Conservation (phyloP, 2,329 filamentous ascomycete species). For the Septoria linicola region DNA sequence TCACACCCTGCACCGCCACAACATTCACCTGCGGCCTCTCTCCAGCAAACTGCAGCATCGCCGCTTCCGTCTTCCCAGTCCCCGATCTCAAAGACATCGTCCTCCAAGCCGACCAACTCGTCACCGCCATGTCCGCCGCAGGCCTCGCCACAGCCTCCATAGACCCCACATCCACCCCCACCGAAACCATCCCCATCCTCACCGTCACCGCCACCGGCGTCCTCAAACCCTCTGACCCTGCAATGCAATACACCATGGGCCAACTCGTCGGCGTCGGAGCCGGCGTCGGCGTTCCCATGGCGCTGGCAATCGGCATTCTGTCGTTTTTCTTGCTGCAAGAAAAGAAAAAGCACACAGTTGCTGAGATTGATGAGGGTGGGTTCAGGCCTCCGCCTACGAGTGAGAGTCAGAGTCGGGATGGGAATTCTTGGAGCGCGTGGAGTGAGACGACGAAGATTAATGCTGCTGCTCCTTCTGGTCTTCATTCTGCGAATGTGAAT, state of each 20-base stretch:
- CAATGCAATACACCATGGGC: neutral
- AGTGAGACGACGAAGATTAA: constrained; percentile 7
- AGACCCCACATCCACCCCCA: constrained; percentile 1
- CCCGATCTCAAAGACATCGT: constrained; percentile 5
- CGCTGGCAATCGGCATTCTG: constrained; percentile 9
- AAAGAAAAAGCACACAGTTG: constrained; percentile 1
- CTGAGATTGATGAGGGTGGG: constrained; percentile 5
- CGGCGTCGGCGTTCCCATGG: constrained; percentile 12
- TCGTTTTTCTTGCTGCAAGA: constrained; percentile 11
- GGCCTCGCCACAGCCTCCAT: constrained; percentile 3
- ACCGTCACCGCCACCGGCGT: constrained; percentile 10
- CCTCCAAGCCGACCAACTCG: constrained; percentile 10
- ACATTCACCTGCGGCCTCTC: constrained; percentile 18
- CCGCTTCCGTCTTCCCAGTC: constrained; percentile 10
- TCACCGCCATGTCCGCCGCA: constrained; percentile 9
- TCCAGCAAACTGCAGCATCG: constrained; percentile 11
- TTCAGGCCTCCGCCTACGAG: constrained; percentile 1
- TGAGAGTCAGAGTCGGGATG: constrained; percentile 4
- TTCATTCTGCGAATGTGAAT: too few relatives aligned
- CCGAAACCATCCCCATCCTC: constrained; percentile 6
- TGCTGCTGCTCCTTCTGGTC: neutral
- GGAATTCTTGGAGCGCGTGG: constrained; percentile 15
- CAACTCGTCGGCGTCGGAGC: constrained; percentile 11
- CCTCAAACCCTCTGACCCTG: neutral
- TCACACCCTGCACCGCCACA: constrained; percentile 15